Conservation (phyloP, 768 basidiomycete species). For the Rhodosporidiobolus sp. region DNA sequence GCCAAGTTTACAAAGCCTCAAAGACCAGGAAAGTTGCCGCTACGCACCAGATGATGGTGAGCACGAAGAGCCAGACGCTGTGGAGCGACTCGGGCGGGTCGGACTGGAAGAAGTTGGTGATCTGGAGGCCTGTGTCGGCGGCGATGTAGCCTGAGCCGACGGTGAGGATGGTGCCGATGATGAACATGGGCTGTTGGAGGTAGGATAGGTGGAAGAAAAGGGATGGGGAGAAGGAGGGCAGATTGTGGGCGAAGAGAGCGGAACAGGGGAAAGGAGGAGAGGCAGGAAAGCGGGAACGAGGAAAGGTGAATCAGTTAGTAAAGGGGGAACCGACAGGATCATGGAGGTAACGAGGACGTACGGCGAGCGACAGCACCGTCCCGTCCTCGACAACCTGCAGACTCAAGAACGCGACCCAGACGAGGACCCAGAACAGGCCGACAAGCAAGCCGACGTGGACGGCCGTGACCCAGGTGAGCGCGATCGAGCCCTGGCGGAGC, state of each 20-base stretch:
- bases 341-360: neutral
- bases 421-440: constrained; percentile 52
- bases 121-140: constrained; percentile 70
- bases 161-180: constrained; percentile 53
- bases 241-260: neutral
- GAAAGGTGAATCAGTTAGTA: too few species aligned
- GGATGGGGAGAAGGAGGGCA: neutral
- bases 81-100: constrained; percentile 59
- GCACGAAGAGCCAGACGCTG: constrained; percentile 73
- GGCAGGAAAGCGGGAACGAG: neutral
- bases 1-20: too few species aligned
- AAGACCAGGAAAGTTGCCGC: too few species aligned
- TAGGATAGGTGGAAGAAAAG: neutral
- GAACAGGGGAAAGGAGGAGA: neutral
- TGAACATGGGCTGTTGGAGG: constrained; percentile 25
- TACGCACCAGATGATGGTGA: constrained; percentile 64
- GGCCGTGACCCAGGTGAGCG: constrained; percentile 53
- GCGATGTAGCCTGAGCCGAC: constrained; percentile 75
- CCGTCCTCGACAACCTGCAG: constrained; percentile 87
- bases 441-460: constrained; percentile 75
- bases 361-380: constrained; percentile 55
- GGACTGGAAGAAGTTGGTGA: constrained; percentile 60
- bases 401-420: constrained; percentile 46
- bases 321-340: neutral
- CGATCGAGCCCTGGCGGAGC: constrained; percentile 18